Evolutionary conservation across 2,329 filamentous ascomycete genomes (phyloP).

Genomic region (Talaromyces sp.): DNA sequence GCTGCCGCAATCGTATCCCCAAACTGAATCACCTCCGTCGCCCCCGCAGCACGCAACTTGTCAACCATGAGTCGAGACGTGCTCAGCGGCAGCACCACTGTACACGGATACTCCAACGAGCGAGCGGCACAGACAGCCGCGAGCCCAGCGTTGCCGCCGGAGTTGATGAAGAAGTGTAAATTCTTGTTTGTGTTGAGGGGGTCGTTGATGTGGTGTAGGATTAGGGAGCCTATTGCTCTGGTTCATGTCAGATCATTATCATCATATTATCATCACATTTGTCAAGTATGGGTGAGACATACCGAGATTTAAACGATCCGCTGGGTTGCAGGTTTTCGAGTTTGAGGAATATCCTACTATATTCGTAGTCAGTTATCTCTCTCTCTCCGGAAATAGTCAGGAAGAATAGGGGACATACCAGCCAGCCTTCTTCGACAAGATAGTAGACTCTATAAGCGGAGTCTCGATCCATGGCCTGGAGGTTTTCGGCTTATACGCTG

Average conservation of each 20-base stretch:
- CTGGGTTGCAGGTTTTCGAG: conserved; percentile 79
- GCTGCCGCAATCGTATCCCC: conserved; percentile 67
- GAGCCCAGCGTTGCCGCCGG: conserved; percentile 78
- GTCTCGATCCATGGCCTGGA: conserved; percentile 68
- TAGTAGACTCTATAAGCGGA: conserved; percentile 61
- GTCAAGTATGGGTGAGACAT: too few species aligned
- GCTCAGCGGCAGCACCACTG: conserved; percentile 65
- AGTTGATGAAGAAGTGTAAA: conserved; percentile 71
- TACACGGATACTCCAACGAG: conserved; percentile 60
- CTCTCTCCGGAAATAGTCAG: background rate
- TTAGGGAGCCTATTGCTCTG: conserved; percentile 65
- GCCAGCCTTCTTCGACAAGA: conserved; percentile 64
- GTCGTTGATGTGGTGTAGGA: conserved; percentile 49
- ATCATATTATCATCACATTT: background rate
- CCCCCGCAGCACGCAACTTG: conserved; percentile 65
- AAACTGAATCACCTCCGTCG: conserved; percentile 58
- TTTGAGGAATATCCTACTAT: conserved; percentile 72
- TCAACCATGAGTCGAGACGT: conserved; percentile 65
- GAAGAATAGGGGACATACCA: conserved; percentile 51
- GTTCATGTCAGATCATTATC: background rate
- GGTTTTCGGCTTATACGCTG: conserved; percentile 11
- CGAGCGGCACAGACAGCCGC: conserved; percentile 70
- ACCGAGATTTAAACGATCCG: conserved; percentile 76
- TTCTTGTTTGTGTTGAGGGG: conserved; percentile 39
- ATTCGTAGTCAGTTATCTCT: background rate